These are phyloP conservation scores for Ceratobasidium sp. DNA, from an alignment of 1,284 basidiomycete species.

Conservation along the genomic window DNA sequence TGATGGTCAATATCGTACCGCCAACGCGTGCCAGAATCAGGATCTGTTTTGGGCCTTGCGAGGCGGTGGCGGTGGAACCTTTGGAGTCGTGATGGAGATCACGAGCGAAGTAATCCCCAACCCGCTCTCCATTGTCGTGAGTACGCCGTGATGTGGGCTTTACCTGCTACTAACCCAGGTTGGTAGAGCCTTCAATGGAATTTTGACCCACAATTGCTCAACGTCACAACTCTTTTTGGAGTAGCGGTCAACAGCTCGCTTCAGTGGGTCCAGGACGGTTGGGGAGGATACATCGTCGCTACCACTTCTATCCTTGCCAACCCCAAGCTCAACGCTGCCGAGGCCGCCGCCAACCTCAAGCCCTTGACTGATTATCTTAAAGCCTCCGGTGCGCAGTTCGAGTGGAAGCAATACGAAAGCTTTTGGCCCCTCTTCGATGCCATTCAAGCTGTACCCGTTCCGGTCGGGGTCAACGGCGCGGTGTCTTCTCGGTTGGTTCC, in stretches of 20 bases:
- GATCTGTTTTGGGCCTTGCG: conserved; percentile 40
- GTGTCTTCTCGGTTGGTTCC: conserved; percentile 21
- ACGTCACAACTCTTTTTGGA: background rate
- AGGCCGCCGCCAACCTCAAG: conserved; percentile 6
- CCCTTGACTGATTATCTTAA: conserved; percentile 15
- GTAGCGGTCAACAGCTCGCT: conserved; percentile 4
- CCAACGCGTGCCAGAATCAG: conserved; percentile 47
- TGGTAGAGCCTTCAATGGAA: conserved; percentile 19
- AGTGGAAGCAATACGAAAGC: background rate
- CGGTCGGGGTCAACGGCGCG: conserved; percentile 2
- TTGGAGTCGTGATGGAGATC: conserved; percentile 36
- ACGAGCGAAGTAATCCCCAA: conserved; percentile 26
- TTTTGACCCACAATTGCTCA: background rate
- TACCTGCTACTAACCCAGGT: background rate
- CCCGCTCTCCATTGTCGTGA: background rate
- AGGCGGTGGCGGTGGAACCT: conserved; percentile 39
- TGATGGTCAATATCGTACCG: conserved; percentile 18
- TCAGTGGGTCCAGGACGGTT: conserved; percentile 37
- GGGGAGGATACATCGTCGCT: conserved; percentile 39
- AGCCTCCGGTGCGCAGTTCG: background rate
- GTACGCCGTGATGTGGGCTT: background rate
- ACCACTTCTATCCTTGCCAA: conserved; percentile 24
- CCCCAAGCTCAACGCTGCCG: conserved; percentile 12
- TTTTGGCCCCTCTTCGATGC: conserved; percentile 1
- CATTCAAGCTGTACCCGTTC: background rate